phyloP scores from a whole-genome alignment of 331 rosid genomes.

The Ulmus americana region DNA sequence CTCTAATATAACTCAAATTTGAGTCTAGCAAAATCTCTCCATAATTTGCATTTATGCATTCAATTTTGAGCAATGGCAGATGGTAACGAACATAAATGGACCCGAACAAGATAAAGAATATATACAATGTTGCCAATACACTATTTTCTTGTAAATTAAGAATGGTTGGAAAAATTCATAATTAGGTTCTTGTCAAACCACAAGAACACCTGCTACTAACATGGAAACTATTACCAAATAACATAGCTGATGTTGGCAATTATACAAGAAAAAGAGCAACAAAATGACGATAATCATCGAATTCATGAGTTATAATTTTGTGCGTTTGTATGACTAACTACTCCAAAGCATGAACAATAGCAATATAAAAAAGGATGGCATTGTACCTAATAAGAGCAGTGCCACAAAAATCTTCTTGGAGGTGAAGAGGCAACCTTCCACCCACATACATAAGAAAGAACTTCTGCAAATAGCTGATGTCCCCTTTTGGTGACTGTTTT shows the following conservation, averaged over 20 bases:
- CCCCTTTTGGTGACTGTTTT: constrained; percentile 92
- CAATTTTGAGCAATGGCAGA: not conserved
- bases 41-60: not conserved
- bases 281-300: not conserved
- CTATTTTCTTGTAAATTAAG: not conserved
- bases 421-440: constrained; percentile 82
- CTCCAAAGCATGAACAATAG: not conserved
- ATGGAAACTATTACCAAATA: not conserved
- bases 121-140: not conserved
- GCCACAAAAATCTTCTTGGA: constrained; percentile 94
- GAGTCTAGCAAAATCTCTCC: not conserved
- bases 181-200: not conserved
- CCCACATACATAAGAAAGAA: constrained; percentile 88
- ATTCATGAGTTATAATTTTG: not conserved
- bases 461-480: constrained; percentile 84
- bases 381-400: constrained; percentile 79
- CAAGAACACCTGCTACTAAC: not conserved
- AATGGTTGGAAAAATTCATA: not conserved
- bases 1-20: not conserved
- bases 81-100: not conserved
- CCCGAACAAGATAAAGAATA: not conserved
- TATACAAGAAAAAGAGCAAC: not conserved
- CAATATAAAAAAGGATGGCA: not conserved
- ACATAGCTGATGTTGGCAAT: not conserved
- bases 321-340: not conserved